Base-by-base conservation (phyloP, 768 basidiomycete species). In the Hemileccinum impolitum region DNA sequence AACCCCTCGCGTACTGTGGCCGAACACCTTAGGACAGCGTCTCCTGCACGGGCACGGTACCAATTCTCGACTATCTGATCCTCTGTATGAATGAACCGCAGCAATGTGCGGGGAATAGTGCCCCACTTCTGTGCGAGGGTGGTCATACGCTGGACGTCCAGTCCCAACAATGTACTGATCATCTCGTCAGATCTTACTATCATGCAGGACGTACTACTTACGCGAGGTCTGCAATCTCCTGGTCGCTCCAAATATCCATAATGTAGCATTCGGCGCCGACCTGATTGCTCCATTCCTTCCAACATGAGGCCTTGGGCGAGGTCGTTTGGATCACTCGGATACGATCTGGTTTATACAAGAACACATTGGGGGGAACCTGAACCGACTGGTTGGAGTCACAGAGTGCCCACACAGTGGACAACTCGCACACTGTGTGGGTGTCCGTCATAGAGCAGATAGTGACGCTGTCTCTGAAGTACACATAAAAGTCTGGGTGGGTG, bases 211-310 rank as follows among this genome's bases (percentile, higher is more conserved):
- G 26, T 2, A 11, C 10, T 6, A 39, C 47, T 35, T 13, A 52
- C 50, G 35, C 39, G 1, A 43, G 49, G 1, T 39, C 6, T 14
- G 0, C 9, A 8, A 50, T 15, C n/a, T 51, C 52, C 3, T 43
- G 1, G 10, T 37, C n/a, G 2, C 21, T 26, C 48, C 48, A 53
- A 17, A 52, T 21, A 18, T 48, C 26, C 51, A 48, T 52, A 1
- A 48, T 21, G 4, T 39, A 48, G 17, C 28, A 12, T 4, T 3
- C 0, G 2, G 41, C 35, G 0, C 26, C 23, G 13, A 3, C 2
- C 6, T 42, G 26, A 9, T 43, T 47, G 7, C 31, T 54, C 53
- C 53, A 54, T 15, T 37, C 21, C 5, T 39, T 39, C 45, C 45
- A 51, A 2, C 26, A 36, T 0, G 1, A 15, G 3, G 8, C 6